Percentiles rank a stretch among this genome's conserved stretches.
These are phyloP conservation scores for Leccinum rimulosum DNA, from an alignment of 768 basidiomycete species.

Conservation along the genomic window DNA sequence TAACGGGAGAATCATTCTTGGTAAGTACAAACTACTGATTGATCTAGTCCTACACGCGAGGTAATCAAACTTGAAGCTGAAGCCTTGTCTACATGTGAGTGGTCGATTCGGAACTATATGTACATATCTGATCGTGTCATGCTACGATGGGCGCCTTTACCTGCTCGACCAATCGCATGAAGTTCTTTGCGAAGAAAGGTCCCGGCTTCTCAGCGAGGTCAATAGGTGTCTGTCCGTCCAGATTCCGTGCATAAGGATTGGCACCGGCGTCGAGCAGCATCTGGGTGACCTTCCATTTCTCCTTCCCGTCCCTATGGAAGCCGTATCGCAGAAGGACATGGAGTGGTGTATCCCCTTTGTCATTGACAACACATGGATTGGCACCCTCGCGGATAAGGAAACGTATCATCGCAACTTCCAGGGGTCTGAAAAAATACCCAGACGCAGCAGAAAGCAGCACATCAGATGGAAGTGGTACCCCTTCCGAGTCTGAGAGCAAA, in stretches of 20 bases:
- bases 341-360: background rate
- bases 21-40: background rate
- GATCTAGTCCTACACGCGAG: background rate
- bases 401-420: background rate
- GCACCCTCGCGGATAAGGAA: background rate
- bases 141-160: background rate
- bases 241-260: background rate
- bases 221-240: background rate
- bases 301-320: background rate
- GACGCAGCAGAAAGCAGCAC: background rate
- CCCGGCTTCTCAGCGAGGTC: background rate
- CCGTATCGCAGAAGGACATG: background rate
- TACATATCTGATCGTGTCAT: background rate
- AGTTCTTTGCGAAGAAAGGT: background rate
- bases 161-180: background rate
- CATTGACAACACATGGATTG: background rate
- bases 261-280: background rate
- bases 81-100: background rate
- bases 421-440: fast-evolving
- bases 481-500: background rate
- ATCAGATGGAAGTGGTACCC: background rate
- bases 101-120: background rate
- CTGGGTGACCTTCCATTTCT: background rate
- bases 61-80: background rate
- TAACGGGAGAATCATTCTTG: background rate